A percentile compares a stretch with the other conserved stretches of the same genome.
Evolutionary conservation across 2,329 filamentous ascomycete species (phyloP).

Genomic region (Alternaria gaisen): DNA sequence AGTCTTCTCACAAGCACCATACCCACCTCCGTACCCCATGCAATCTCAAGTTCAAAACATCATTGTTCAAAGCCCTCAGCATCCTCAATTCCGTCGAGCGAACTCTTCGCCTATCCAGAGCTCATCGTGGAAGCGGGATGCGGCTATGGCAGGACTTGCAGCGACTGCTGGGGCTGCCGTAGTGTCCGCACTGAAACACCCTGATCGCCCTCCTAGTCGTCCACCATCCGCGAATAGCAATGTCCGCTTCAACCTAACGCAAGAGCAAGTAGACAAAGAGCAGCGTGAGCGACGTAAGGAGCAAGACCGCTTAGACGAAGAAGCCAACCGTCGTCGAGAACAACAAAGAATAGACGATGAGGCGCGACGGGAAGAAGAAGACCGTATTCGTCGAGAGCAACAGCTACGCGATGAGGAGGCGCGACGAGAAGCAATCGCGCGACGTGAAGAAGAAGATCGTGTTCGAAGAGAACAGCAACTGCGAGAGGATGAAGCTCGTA

Average conservation of each 20-base stretch:
- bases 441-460: slow-evolving; percentile 39
- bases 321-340: slow-evolving; percentile 32
- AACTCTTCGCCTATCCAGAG: slow-evolving; percentile 59
- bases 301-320: slow-evolving; percentile 40
- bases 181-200: slow-evolving; percentile 40
- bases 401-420: slow-evolving; percentile 29
- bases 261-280: slow-evolving; percentile 64
- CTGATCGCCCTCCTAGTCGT: slow-evolving; percentile 24
- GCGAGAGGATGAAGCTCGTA: slow-evolving; percentile 25
- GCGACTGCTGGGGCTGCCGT: slow-evolving; percentile 56
- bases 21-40: slow-evolving; percentile 30
- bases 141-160: slow-evolving; percentile 55
- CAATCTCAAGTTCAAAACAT: slow-evolving; percentile 35
- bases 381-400: slow-evolving; percentile 34
- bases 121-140: slow-evolving; percentile 52
- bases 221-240: slow-evolving; percentile 50
- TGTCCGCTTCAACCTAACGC: slow-evolving; percentile 66
- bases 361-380: slow-evolving; percentile 35
- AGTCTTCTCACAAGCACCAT: slow-evolving; percentile 47
- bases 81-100: slow-evolving; percentile 49
- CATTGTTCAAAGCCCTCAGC: slow-evolving; percentile 32
- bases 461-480: slow-evolving; percentile 32
- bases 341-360: slow-evolving; percentile 35
- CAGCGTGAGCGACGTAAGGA: slow-evolving; percentile 48
- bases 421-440: slow-evolving; percentile 32